Evolutionary conservation across 805 yeast genomes (phyloP), one percentile per base, ranked within the genome.

Genomic region (Ogataea nitratoaversa): DNA sequence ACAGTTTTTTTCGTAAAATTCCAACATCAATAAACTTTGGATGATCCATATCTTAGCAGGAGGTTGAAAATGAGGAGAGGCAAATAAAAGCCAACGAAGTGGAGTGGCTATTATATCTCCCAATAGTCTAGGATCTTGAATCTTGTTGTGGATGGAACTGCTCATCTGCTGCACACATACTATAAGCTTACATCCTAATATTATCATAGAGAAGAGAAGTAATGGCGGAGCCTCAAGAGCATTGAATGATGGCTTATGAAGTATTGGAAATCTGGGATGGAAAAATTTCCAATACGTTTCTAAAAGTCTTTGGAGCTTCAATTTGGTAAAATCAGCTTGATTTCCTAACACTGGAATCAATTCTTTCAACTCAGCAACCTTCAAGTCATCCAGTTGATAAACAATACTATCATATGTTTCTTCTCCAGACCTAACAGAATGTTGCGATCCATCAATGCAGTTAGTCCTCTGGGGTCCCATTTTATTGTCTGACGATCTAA

Each of bases 11-110:
- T 87, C 96, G 54, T 78, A 81, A 63, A 81, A 79, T 54, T 87
- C 95, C n/a, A 88, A 58, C 46, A 88, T 57, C 40, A 84, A 60
- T 46, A 87, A 67, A 49, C 86, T 70, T 59, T 88, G 96, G 35
- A 88, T 68, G 8, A 87, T 76, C 82, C 90, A 87, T 8, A 83
- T 65, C 46, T 71, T 71, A 0, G 88, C 82, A 0, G 95, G 95
- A 1, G 95, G 82, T 42, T 74, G 77, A 56, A 85, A 86, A 39
- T 79, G 84, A 7, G 78, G 78, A 35, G 82, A 76, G 29, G 83
- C 76, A 54, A 87, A 87, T 3, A 88, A 70, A 23, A 74, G 63
- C 74, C 81, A 83, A 38, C 96, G 18, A 16, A 37, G 14, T 27
- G 40, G 40, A 13, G 20, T 32, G 3, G 40, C 40, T 8, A 37